Base-by-base conservation (phyloP, 2,329 filamentous ascomycete genomes). In the Coniochaeta ligniaria region DNA sequence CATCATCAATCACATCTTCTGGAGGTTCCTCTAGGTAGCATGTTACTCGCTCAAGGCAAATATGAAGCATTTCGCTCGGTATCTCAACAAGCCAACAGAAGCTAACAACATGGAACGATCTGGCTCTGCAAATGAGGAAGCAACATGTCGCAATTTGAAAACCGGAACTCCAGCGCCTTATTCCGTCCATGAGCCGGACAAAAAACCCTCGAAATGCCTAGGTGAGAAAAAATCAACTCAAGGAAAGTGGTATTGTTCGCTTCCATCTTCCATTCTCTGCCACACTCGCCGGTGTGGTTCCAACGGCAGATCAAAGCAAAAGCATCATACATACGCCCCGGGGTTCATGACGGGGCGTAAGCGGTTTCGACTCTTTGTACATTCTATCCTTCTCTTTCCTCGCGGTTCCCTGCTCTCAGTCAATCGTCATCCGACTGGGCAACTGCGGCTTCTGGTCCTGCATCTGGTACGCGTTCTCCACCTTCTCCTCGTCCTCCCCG, bases 401-500 rank as follows among this genome's bases (percentile, higher is more conserved):
- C 26, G n/a, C n/a, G n/a, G n/a, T 59, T 61, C 60, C 60, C 54
- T 35, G 41, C 38, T 56, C 60, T 58, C 22, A 86, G 68, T 86
- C 83, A 65, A 86, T 86, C 2, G 83, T 86, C 83, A 86, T 86
- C 58, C 83, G 78, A 66, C 75, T 84, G 5, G 80, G 76, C 43
- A 80, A 71, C 63, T 79, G 75, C 4, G 80, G 76, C 74, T 86
- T 85, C 67, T 85, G 79, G 61, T 86, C 83, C 66, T 80, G 74
- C 66, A 83, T 70, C 69, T 76, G 80, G 70, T 85, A 83, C 50
- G 83, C 83, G 70, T 83, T 81, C 35, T 75, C 72, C 61, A 84
- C 82, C 31, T 79, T 77, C 74, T 83, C 84, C 72, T 86, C 83
- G 56, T 78, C 73, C 56, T 74, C 72, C 58, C 71, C 72, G 45